A percentile compares a stretch with the other conserved stretches of the same genome.
Conservation (phyloP, 2,329 filamentous ascomycete species). For the Simplicillium sp. region DNA sequence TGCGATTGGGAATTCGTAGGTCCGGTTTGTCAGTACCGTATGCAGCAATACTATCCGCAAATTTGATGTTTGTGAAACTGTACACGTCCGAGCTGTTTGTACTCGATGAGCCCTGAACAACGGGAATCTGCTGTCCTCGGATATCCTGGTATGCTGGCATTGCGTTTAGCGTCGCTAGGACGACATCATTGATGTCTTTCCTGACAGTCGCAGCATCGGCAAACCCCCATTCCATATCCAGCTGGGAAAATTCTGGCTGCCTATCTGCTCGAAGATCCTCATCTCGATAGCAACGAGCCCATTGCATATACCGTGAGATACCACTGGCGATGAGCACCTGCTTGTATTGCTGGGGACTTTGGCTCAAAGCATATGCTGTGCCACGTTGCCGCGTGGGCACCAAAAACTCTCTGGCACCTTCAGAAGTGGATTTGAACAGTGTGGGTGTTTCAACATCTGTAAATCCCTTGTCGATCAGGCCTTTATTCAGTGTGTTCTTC, state of each 20-base stretch:
- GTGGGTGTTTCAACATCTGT: constrained; percentile 84
- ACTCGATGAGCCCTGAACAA: constrained; percentile 11
- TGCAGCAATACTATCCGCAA: constrained; percentile 51
- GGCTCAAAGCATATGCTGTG: constrained; percentile 80
- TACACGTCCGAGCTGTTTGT: constrained; percentile 16
- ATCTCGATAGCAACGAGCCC: constrained; percentile 90
- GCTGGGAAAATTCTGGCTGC: constrained; percentile 94
- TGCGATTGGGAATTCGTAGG: constrained; percentile 61
- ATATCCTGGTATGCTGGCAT: constrained; percentile 55
- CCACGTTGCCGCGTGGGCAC: constrained; percentile 75
- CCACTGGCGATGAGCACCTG: constrained; percentile 94
- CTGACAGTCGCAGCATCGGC: constrained; percentile 38
- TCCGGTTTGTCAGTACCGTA: constrained; percentile 95
- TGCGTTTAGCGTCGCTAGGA: constrained; percentile 18
- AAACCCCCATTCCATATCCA: constrained; percentile 93
- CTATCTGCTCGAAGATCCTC: constrained; percentile 87
- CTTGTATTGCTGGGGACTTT: constrained; percentile 98
- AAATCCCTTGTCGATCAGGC: constrained; percentile 50
- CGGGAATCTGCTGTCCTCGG: constrained; percentile 22
- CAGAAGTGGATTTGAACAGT: constrained; percentile 94
- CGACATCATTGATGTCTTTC: constrained; percentile 24
- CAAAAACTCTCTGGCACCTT: constrained; percentile 89
- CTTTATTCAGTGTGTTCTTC: constrained; percentile 38
- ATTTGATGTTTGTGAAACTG: constrained; percentile 23
- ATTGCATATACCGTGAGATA: constrained; percentile 75